Evolutionary conservation across 1,284 basidiomycete species (phyloP).

Genomic region (Cutaneotrichosporon cavernicola): DNA sequence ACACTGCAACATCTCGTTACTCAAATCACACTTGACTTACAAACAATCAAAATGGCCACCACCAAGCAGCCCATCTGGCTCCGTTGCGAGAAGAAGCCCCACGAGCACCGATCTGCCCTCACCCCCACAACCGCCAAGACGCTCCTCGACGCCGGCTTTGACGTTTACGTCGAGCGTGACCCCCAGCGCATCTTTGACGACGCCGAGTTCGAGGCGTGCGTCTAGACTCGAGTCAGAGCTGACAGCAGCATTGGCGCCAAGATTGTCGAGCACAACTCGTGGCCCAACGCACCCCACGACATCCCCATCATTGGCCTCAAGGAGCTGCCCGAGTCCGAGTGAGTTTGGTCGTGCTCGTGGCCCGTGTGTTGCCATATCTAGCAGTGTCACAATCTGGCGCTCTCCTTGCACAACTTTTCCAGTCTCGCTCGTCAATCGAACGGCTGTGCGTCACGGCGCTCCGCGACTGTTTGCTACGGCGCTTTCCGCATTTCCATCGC

Average conservation of each 20-base stretch:
- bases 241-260: conserved; percentile 75
- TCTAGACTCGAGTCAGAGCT: conserved; percentile 26
- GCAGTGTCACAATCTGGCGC: background rate
- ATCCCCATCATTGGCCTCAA: conserved; percentile 94
- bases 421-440: background rate
- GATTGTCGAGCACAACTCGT: conserved; percentile 84
- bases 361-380: background rate
- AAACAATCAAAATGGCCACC: conserved; percentile 43
- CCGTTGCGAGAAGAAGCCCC: conserved; percentile 90
- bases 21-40: conserved; percentile 13
- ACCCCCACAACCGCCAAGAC: conserved; percentile 89
- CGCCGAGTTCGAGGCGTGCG: conserved; percentile 86
- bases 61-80: conserved; percentile 66
- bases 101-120: conserved; percentile 89
- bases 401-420: background rate
- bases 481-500: background rate
- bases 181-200: conserved; percentile 95
- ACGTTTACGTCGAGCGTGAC: conserved; percentile 89
- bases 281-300: conserved; percentile 70
- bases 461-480: no score
- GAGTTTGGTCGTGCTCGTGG: conserved; percentile 23
- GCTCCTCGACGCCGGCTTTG: conserved; percentile 87
- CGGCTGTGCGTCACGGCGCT: no score
- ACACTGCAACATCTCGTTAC: background rate
- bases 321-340: conserved; percentile 78